Evolutionary conservation across 805 yeast species (phyloP), one percentile per base, ranked within the genome.

Genomic region (Zygoascus flipseniorum): DNA sequence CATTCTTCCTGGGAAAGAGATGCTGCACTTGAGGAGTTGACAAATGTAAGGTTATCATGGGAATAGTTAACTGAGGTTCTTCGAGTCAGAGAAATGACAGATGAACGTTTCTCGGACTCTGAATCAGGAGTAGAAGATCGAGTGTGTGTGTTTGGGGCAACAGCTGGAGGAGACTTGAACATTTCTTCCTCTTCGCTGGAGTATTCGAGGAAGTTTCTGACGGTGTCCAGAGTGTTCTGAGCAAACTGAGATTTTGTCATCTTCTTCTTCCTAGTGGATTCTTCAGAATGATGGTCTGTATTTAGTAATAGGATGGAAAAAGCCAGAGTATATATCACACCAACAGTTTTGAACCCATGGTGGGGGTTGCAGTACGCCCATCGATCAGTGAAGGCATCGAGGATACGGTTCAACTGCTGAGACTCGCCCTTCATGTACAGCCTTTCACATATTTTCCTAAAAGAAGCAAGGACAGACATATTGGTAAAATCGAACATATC

Each of bases 391-490:
- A 86, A 82, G 2, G 83, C 74, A 45, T 85, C 83, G 52, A 89
- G 68, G 16, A 88, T 76, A 45, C 85, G 75, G 67, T 88, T 95
- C 55, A 88, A 81, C 62, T 84, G 86, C 60, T 85, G 90, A 1
- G 93, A 81, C 67, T 89, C 96, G 6, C 92, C 96, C 62, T 81
- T 81, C 59, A 89, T 74, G 66, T 83, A 85, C 18, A 88, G 63
- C 58, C 75, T 79, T 31, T 77, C 74, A 58, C 95, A 86, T 37
- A 88, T 69, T 43, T 66, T 66, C 39, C 89, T 71, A 9, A 89
- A 72, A 1, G 88, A 72, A 1, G 66, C 67, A 47, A 86, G 69
- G 43, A 87, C 67, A 52, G 79, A 76, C 8, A 71, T 59, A 47
- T 76, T 75, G 66, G 77, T 71, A 54, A 77, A 77, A 46, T 68